Conservation (phyloP, 2,329 filamentous ascomycete species). For the Hymenoscyphus albidus region DNA sequence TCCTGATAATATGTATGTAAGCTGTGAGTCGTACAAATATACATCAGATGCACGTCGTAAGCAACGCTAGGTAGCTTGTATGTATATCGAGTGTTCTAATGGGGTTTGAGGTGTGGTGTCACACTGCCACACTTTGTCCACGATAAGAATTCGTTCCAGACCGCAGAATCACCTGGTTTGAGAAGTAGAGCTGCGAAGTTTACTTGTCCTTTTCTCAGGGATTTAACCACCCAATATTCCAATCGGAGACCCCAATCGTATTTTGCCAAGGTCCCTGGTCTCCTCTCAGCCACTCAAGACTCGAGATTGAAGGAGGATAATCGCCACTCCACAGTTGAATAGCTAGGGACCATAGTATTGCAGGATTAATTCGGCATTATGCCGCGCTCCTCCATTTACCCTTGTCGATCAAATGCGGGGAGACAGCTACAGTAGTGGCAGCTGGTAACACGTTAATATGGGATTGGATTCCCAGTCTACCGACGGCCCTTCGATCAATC, state of each 20-base stretch:
- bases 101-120: neutral
- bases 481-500: too few relatives aligned
- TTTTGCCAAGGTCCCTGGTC: neutral
- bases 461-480: too few relatives aligned
- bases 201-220: neutral
- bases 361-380: too few relatives aligned
- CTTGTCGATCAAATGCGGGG: too few relatives aligned
- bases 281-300: neutral
- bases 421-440: too few relatives aligned
- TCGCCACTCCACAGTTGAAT: neutral
- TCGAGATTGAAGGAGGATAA: too few relatives aligned
- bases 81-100: neutral
- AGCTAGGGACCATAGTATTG: neutral
- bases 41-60: neutral
- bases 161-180: too few relatives aligned
- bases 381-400: too few relatives aligned
- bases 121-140: neutral
- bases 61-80: neutral
- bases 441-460: too few relatives aligned
- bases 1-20: neutral
- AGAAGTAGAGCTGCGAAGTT: neutral
- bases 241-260: neutral
- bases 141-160: neutral
- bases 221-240: neutral
- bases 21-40: constrained; percentile 1